Evolutionary conservation across 257 asterid genomes (phyloP), one percentile per base, ranked within the genome.

Genomic region (Gardenia jasminoides): DNA sequence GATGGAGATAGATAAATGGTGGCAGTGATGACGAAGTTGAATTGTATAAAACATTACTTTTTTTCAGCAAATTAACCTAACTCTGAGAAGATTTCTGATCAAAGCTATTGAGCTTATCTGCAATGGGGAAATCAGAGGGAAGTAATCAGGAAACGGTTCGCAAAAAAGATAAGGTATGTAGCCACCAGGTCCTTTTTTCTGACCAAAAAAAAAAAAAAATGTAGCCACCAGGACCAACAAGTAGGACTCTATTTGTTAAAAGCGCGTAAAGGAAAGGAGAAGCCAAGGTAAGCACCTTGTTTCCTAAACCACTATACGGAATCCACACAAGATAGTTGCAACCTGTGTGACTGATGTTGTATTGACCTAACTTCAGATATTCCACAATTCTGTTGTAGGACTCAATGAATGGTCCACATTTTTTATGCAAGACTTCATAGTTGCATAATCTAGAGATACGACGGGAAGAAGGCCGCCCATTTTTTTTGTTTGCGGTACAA

Each of bases 211-310:
- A n/a, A n/a, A n/a, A n/a, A n/a, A n/a, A n/a, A n/a, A 94, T 86
- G 82, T 90, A 89, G 33, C 30, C 67, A 77, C 89, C 88, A 41
- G 85, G 84, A 58, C 90, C 98, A 11, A 93, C 91, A 16, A 94
- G 95, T 28, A 94, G 91, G 82, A 94, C 89, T n/a, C 97, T 82
- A 5, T 90, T 82, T 2, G 98, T 93, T n/a, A 94, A 89, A 47
- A 94, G 89, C 52, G 97, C 96, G 41, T 94, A 94, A n/a, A 94
- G 91, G 79, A 93, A 91, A 74, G 97, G 87, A 16, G 97, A 91
- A 52, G 92, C 88, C 46, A 94, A 82, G 3, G 94, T 87, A 24
- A 94, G 77, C 50, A 94, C 85, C 67, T 87, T 81, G 88, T 93
- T 94, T 24, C 98, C 98, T 82, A 91, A 82, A 56, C 98, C 98